A percentile compares a stretch with the other conserved stretches of the same genome.
Evolutionary conservation across 257 asterid genomes (phyloP).

Genomic region (Salvia rosmarinus): DNA sequence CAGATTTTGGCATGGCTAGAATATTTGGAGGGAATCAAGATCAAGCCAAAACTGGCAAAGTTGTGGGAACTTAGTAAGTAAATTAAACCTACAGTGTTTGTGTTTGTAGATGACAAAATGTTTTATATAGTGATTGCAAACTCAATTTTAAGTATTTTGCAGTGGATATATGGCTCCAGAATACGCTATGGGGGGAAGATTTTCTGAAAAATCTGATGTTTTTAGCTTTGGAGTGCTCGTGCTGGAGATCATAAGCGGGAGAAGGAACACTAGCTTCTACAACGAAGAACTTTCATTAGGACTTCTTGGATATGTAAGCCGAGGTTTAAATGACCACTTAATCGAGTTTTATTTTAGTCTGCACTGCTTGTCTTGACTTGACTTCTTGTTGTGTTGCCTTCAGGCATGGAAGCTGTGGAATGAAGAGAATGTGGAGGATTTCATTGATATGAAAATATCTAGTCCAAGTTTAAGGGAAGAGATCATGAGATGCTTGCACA

Average conservation of each 20-base stretch:
- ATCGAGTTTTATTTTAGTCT: background rate
- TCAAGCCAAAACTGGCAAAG: slow-evolving; percentile 46
- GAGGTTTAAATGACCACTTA: background rate
- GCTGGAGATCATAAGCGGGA: slow-evolving; percentile 41
- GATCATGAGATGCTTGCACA: slow-evolving; percentile 39
- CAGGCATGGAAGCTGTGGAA: slow-evolving; percentile 49
- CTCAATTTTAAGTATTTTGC: background rate
- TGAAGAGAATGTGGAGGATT: slow-evolving; percentile 33
- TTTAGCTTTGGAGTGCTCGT: slow-evolving; percentile 37
- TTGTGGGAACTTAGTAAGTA: slow-evolving; percentile 50
- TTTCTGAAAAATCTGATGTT: slow-evolving; percentile 41
- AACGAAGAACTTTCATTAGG: slow-evolving; percentile 37
- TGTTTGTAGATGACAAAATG: background rate
- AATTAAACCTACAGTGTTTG: background rate
- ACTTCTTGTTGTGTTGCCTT: background rate
- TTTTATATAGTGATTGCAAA: background rate
- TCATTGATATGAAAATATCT: slow-evolving; percentile 36
- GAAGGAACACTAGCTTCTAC: slow-evolving; percentile 38
- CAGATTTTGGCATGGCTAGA: slow-evolving; percentile 60
- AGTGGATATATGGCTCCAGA: slow-evolving; percentile 45
- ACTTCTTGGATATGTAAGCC: slow-evolving; percentile 41
- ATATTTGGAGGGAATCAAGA: slow-evolving; percentile 50
- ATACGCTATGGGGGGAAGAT: slow-evolving; percentile 38
- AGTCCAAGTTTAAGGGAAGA: slow-evolving; percentile 12
- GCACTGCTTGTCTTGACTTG: background rate